Percentiles rank a stretch among this genome's conserved stretches.
These are phyloP conservation scores for Hericium coralloides DNA, from an alignment of 768 basidiomycete genomes.

Conservation along the genomic window DNA sequence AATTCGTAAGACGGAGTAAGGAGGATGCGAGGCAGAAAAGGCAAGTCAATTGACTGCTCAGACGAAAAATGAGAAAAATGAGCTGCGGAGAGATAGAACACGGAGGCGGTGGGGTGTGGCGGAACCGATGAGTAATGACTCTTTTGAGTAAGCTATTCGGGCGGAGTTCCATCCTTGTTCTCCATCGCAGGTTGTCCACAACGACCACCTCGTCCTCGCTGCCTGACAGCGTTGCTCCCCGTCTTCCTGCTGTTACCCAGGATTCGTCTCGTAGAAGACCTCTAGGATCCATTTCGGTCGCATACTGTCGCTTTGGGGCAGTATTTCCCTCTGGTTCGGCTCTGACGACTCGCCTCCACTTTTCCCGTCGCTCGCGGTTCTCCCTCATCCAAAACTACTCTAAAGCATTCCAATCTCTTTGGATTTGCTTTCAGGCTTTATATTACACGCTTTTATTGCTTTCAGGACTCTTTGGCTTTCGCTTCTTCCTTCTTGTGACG, in stretches of 20 bases:
- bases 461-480: not conserved
- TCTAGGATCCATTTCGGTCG: not conserved
- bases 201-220: conserved; percentile 12
- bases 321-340: not conserved
- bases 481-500: not conserved
- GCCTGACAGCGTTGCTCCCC: conserved; percentile 1
- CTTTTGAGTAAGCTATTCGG: not conserved
- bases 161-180: conserved; percentile 10
- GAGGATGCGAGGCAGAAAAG: not conserved
- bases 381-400: conserved; percentile 5
- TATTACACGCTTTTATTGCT: not conserved
- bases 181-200: conserved; percentile 9
- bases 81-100: not conserved
- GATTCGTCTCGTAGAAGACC: conserved; percentile 4
- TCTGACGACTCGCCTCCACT: not conserved
- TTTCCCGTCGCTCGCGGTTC: conserved; percentile 1
- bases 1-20: not conserved
- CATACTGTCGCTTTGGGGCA: not conserved
- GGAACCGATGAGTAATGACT: conserved; percentile 3
- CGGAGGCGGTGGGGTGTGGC: not conserved
- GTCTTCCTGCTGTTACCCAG: not conserved
- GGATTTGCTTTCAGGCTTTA: conserved; percentile 3
- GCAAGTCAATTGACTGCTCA: not conserved
- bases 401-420: conserved; percentile 4
- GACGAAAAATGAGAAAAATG: not conserved